A percentile compares a stretch with the other conserved stretches of the same genome.
Conservation (phyloP, 169 alveolate genomes). For the Hepatocystis sp. region DNA sequence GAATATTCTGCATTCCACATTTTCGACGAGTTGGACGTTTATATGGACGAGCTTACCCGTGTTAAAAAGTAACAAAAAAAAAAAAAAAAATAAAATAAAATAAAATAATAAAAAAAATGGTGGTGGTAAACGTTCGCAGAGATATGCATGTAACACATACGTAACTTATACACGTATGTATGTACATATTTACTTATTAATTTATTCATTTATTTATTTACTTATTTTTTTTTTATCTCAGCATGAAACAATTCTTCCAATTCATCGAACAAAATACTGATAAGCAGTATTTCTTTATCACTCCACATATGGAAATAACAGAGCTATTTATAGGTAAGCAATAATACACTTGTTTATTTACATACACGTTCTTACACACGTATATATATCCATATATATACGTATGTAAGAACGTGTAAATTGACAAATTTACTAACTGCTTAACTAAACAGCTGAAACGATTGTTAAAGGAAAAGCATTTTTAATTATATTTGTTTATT, state of each 20-base stretch:
- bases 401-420: too few relatives aligned
- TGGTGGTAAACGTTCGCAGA: background rate
- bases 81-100: background rate
- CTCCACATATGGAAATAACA: conserved; percentile 71
- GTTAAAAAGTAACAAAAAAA: conserved; percentile 69
- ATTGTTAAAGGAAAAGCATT: too few relatives aligned
- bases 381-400: background rate
- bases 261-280: conserved; percentile 31
- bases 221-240: conserved; percentile 1
- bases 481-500: too few relatives aligned
- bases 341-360: background rate
- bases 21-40: conserved; percentile 82
- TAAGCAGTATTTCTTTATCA: conserved; percentile 66
- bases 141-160: too few relatives aligned
- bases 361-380: background rate
- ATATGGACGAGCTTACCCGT: conserved; percentile 82
- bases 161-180: background rate
- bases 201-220: background rate
- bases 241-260: conserved; percentile 53
- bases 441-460: too few relatives aligned
- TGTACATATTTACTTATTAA: background rate
- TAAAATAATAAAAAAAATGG: background rate
- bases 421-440: too few relatives aligned
- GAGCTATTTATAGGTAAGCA: conserved; percentile 63
- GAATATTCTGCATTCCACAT: conserved; percentile 79